These are phyloP conservation scores for Saccharum hybrid DNA, from an alignment of 202 grass and related monocot species.

Conservation along the genomic window DNA sequence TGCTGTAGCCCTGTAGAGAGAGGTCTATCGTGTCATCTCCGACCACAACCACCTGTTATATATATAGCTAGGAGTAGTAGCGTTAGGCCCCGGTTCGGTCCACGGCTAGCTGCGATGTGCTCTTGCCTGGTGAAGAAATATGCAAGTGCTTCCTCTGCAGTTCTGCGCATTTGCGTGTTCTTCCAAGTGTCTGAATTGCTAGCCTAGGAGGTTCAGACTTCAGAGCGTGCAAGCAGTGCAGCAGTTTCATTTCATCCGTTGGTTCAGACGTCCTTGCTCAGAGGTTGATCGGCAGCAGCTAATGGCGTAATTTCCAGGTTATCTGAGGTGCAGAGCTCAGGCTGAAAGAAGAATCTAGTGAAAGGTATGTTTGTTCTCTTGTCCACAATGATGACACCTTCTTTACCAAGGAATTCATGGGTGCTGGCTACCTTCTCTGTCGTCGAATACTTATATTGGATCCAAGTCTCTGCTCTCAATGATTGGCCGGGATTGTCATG, in stretches of 20 bases:
- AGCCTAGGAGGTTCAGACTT: neutral
- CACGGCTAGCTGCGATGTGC: neutral
- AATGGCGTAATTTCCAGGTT: slow-evolving; percentile 34
- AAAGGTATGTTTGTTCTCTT: slow-evolving; percentile 47
- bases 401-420: slow-evolving; percentile 20
- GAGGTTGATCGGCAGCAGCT: slow-evolving; percentile 11
- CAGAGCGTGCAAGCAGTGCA: neutral
- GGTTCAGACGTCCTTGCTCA: neutral
- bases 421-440: slow-evolving; percentile 4
- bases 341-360: slow-evolving; percentile 37
- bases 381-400: slow-evolving; percentile 18
- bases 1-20: neutral
- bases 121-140: neutral
- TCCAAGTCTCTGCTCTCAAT: slow-evolving; percentile 5
- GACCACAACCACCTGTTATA: neutral
- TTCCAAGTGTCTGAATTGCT: neutral
- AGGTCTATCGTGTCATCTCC: neutral
- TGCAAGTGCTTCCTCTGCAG: neutral
- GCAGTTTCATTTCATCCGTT: neutral
- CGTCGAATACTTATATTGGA: slow-evolving; percentile 1
- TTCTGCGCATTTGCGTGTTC: neutral
- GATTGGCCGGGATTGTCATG: slow-evolving; percentile 16
- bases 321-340: neutral
- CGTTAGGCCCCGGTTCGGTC: neutral
- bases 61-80: no score